A percentile compares a stretch with the other conserved stretches of the same genome.
Conservation (phyloP, 257 asterid genomes). For the Solanum stenotomum region DNA sequence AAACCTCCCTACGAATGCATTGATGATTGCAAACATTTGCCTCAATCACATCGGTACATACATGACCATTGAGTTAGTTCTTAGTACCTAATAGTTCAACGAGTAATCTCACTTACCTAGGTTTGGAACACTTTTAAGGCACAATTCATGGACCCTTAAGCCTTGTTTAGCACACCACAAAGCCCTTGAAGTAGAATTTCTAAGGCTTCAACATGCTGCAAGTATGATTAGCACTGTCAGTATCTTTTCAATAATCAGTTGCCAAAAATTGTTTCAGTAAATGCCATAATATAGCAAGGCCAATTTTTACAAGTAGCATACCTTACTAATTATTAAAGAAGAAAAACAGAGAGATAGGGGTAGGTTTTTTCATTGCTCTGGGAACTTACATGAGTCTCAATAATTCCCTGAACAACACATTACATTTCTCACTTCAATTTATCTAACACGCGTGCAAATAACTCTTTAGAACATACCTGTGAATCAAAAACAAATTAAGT, state of each 20-base stretch:
- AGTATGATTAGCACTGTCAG: slow-evolving; percentile 6
- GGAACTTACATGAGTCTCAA: slow-evolving; percentile 68
- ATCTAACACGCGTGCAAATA: background rate
- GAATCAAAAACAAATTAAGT: background rate
- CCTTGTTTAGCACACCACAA: slow-evolving; percentile 79
- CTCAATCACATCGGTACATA: background rate
- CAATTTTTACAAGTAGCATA: background rate
- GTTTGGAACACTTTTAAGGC: slow-evolving; percentile 74
- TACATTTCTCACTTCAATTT: slow-evolving; percentile 37
- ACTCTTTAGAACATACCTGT: background rate
- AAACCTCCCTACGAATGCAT: background rate
- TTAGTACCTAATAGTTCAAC: background rate
- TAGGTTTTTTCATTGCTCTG: background rate
- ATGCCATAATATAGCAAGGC: background rate
- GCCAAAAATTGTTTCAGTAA: background rate
- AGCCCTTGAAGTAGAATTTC: slow-evolving; percentile 97
- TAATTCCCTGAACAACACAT: slow-evolving; percentile 93
- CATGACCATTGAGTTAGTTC: background rate
- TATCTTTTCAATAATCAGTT: background rate
- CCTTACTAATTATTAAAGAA: background rate
- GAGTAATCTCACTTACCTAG: slow-evolving; percentile 40
- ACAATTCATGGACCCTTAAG: slow-evolving; percentile 70
- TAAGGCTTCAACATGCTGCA: slow-evolving; percentile 87
- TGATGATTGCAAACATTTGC: background rate
- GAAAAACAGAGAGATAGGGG: background rate